Evolutionary conservation across 176 grass and related monocot species (phyloP).

Genomic region (Avena eriantha): DNA sequence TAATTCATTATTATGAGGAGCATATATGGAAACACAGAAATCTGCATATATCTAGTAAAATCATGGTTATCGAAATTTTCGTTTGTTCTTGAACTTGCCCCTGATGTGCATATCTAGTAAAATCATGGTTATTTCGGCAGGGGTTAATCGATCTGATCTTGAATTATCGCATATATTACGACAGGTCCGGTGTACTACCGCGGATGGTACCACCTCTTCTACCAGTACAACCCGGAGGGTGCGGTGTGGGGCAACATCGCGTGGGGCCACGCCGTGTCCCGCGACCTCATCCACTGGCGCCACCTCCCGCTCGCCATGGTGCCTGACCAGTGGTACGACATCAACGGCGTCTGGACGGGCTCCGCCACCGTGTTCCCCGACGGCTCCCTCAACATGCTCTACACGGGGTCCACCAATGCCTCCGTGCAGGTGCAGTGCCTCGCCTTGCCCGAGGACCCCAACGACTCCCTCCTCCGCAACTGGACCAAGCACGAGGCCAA

Average conservation of each 20-base stretch:
- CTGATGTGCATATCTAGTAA: no score
- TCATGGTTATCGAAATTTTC: no score
- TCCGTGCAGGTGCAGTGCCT: slow-evolving; percentile 83
- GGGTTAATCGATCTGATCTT: no score
- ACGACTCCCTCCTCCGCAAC: slow-evolving; percentile 64
- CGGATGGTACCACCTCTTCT: slow-evolving; percentile 92
- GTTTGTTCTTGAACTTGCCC: no score
- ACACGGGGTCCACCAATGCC: slow-evolving; percentile 71
- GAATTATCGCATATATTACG: no score
- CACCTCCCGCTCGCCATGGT: slow-evolving; percentile 85
- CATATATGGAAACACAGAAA: no score
- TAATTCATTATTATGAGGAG: no score
- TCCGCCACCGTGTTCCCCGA: slow-evolving; percentile 74
- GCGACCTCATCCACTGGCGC: slow-evolving; percentile 75
- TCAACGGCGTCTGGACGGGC: slow-evolving; percentile 85
- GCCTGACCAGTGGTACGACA: slow-evolving; percentile 81
- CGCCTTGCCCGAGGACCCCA: slow-evolving; percentile 59
- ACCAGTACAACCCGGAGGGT: slow-evolving; percentile 84
- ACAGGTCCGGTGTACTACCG: slow-evolving; percentile 78
- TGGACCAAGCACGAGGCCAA: slow-evolving; percentile 75
- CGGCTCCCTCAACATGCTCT: slow-evolving; percentile 72
- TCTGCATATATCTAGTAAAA: no score
- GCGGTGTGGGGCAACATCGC: slow-evolving; percentile 83
- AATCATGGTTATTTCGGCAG: no score
- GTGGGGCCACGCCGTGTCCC: slow-evolving; percentile 83